Evolutionary conservation across 108 stramenopile genomes (phyloP).

Genomic region (Pseudonitzschia multiseries): DNA sequence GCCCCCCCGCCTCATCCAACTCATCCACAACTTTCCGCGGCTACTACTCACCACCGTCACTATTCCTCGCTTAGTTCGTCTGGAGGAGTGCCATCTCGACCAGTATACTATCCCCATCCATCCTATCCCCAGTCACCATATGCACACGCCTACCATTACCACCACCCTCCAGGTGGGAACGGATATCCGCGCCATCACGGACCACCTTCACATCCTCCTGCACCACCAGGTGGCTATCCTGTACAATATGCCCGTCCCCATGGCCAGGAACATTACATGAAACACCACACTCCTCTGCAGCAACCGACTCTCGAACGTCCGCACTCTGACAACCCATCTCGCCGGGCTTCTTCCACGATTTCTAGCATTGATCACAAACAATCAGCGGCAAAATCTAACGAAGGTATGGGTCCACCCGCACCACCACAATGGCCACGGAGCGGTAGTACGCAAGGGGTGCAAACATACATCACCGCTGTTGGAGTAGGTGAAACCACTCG

Average conservation of each 20-base stretch:
- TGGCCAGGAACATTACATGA: slow-evolving; percentile 24
- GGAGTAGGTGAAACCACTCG: slow-evolving; percentile 35
- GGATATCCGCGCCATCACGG: slow-evolving; percentile 13
- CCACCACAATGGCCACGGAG: slow-evolving; percentile 22
- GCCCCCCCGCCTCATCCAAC: slow-evolving; percentile 8
- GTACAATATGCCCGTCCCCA: slow-evolving; percentile 29
- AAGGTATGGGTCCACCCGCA: slow-evolving; percentile 22
- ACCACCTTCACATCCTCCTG: slow-evolving; percentile 18
- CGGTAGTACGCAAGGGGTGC: slow-evolving; percentile 42
- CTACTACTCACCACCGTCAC: slow-evolving; percentile 25
- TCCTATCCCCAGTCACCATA: slow-evolving; percentile 20
- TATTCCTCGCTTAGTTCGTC: slow-evolving; percentile 24
- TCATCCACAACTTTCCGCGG: slow-evolving; percentile 20
- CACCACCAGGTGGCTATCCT: slow-evolving; percentile 34
- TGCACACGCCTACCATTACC: slow-evolving; percentile 28
- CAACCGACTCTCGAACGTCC: slow-evolving; percentile 29
- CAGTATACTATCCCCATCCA: slow-evolving; percentile 15
- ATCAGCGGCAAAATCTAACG: neutral
- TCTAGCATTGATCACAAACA: slow-evolving; percentile 15
- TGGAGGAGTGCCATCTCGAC: slow-evolving; percentile 2
- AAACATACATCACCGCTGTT: slow-evolving; percentile 48
- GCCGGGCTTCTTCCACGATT: neutral
- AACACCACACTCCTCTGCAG: slow-evolving; percentile 19
- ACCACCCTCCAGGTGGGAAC: slow-evolving; percentile 12
- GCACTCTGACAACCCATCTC: neutral